Evolutionary conservation across 2,329 filamentous ascomycete species (phyloP), one percentile per base, ranked within the genome.

Genomic region (Aplosporella prunicola): DNA sequence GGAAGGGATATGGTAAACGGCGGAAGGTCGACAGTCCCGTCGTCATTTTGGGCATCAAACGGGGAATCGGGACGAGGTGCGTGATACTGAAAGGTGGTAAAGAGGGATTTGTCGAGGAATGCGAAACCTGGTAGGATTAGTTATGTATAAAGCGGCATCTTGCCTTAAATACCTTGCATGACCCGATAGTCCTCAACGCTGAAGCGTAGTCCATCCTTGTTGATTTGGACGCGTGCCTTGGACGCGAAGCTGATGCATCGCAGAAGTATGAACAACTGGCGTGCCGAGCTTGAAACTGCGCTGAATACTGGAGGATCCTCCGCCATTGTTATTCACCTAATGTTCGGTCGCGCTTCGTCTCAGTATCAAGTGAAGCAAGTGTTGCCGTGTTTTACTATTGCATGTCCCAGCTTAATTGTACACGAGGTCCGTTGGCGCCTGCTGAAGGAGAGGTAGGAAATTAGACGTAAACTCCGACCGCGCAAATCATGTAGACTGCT

Each of bases 401-500:
- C 49, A 59, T 58, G 17, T 56, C 51, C 53, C 49, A 49, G 44
- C 32, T 27, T 39, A 58, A 46, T 40, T n/a, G 27, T 43, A 59
- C 58, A 60, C 52, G 53, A 44, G 34, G 43, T 43, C 49, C 44
- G 42, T 56, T 54, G 51, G 51, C 51, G 45, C 41, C 23, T 40
- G 40, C 16, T 32, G 45, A 41, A 42, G 42, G 46, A 45, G 46
- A 18, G 46, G 43, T 43, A 49, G 51, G 49, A 20, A 22, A 35
- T 65, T 76, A 98, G 62, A 98, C 86, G 78, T 98, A 96, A 57
- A 98, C 91, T 60, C 91, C 91, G 59, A 91, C 91, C 43, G 88
- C 91, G 66, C 91, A 98, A 66, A 98, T 96, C 82, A 95, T 94
- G 67, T 91, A 95, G 30, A 98, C 87, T 34, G 89, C 81, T 51